These are phyloP conservation scores for Primulina huaijiensis DNA, from an alignment of 257 asterid species.

Conservation along the genomic window DNA sequence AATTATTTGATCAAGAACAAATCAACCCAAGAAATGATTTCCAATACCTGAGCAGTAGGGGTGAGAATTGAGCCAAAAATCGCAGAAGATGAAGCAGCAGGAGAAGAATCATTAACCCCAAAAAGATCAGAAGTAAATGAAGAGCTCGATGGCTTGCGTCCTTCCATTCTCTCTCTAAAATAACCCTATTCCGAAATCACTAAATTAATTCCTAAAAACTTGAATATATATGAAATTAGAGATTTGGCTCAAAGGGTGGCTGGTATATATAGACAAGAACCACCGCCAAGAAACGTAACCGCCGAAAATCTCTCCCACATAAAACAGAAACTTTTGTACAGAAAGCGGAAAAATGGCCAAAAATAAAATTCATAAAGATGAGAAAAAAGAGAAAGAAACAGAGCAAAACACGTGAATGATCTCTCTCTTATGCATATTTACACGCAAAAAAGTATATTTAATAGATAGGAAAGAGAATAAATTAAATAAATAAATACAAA, in stretches of 20 bases:
- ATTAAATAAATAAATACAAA: conserved; percentile 16
- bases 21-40: background rate
- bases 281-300: conserved; percentile 65
- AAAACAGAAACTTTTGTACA: conserved; percentile 42
- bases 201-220: conserved; percentile 2
- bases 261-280: conserved; percentile 41
- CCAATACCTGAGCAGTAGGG: conserved; percentile 56
- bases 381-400: conserved; percentile 24
- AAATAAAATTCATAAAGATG: conserved; percentile 7
- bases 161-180: conserved; percentile 48
- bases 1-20: background rate
- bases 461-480: background rate
- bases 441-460: background rate
- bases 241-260: conserved; percentile 5
- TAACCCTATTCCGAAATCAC: background rate
- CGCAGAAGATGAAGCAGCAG: conserved; percentile 47
- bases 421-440: conserved; percentile 20
- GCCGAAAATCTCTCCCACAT: conserved; percentile 41
- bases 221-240: conserved; percentile 25
- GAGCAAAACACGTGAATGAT: conserved; percentile 50
- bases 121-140: conserved; percentile 87
- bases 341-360: conserved; percentile 29
- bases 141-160: conserved; percentile 57
- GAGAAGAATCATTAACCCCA: conserved; percentile 57
- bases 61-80: conserved; percentile 64